A percentile compares a stretch with the other conserved stretches of the same genome.
These are phyloP conservation scores for Penicillium roqueforti DNA, from an alignment of 495 filamentous ascomycete species.

Conservation along the genomic window DNA sequence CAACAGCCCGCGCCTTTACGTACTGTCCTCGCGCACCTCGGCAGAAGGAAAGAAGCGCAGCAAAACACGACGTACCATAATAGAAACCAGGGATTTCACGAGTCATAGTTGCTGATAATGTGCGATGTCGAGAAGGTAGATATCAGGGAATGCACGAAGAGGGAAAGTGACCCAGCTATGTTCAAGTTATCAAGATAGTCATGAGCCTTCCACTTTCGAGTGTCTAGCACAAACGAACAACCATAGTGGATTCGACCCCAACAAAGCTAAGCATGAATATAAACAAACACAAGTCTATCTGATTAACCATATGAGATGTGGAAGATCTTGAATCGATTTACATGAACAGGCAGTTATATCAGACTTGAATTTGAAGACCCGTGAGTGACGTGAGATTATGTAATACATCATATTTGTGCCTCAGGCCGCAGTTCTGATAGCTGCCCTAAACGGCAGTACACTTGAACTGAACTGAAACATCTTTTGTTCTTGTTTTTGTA, in stretches of 20 bases:
- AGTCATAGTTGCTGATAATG: constrained; percentile 39
- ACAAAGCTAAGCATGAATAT: neutral
- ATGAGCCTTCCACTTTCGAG: neutral
- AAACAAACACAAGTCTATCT: neutral
- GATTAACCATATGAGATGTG: neutral
- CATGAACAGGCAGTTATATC: neutral
- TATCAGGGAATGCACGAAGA: neutral
- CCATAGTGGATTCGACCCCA: neutral
- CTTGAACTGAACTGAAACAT: too few relatives aligned
- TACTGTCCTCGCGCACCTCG: neutral
- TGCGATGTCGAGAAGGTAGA: neutral
- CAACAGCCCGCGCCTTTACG: neutral
- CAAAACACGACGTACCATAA: constrained; percentile 32
- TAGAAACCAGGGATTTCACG: constrained; percentile 46
- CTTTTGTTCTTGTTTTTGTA: too few relatives aligned
- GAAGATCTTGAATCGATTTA: neutral
- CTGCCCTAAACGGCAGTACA: neutral
- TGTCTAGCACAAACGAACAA: neutral
- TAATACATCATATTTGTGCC: neutral
- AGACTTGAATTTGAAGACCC: neutral
- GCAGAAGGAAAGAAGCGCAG: neutral
- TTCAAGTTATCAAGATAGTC: neutral
- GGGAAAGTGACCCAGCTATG: neutral
- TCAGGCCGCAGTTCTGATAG: neutral
- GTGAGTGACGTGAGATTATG: constrained; percentile 1